Evolutionary conservation across 257 asterid species (phyloP), one percentile per base, ranked within the genome.

Genomic region (Ilex aquifolium): DNA sequence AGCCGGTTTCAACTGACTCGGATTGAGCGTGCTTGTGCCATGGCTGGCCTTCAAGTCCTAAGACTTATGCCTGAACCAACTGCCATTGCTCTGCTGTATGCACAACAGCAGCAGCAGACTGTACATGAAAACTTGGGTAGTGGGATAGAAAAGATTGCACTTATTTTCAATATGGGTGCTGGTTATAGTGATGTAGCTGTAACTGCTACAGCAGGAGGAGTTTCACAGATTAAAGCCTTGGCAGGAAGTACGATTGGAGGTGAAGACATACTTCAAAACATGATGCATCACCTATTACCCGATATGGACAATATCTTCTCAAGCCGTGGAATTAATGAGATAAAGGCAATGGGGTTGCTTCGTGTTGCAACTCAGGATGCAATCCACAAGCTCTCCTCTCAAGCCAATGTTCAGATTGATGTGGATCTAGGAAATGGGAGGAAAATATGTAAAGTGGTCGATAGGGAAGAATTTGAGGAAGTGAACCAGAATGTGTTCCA

Each of bases 21-120:
- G 29, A 39, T 91, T 14, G 95, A 86, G 46, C 77, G 95, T 42
- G 95, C 95, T 1, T 91, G 98, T 66, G 96, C 96, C 44, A 88
- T 88, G 95, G 98, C 95, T 11, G 95, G 96, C 31, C 95, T 91
- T 65, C 95, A 79, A 44, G 95, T 88, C 40, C 82, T 88, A 59
- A 78, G 98, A 53, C 44, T 84, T 70, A 91, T 88, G 92, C 96
- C 98, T 0, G 98, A 91, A 60, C 98, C 98, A 1, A 81, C 95
- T 27, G 96, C 96, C 10, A 95, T 91, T 16, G 95, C 96, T 31
- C 69, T 88, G 79, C 42, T 91, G 16, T 91, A 91, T 44, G 88
- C 98, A 4, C 96, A 91, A 66, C 97, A 81, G 49, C 85, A 82
- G 63, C 95, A 77, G 68, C 87, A 79, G 76, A 67, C 61, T 51